Conservation (phyloP, 1,139 yeast species). For the Saccharomycopsis hybrid region DNA sequence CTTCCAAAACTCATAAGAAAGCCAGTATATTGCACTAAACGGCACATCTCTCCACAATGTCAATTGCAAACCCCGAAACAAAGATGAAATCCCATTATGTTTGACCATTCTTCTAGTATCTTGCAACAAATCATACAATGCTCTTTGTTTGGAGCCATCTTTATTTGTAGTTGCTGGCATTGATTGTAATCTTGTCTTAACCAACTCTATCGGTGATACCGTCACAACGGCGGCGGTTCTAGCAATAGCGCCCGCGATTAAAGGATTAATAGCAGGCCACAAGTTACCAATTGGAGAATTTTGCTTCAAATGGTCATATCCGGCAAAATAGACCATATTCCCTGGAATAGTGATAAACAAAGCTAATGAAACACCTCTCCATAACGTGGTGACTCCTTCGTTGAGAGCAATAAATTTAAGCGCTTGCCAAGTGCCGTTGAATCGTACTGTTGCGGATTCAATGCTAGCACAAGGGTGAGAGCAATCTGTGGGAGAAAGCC, state of each 20-base stretch:
- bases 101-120: conserved; percentile 54
- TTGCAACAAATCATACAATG: conserved; percentile 36
- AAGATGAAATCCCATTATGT: conserved; percentile 51
- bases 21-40: conserved; percentile 93
- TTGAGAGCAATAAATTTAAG: conserved; percentile 53
- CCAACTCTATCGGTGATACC: conserved; percentile 80
- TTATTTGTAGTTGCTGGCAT: too few relatives aligned
- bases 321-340: conserved; percentile 88
- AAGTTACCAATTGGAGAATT: conserved; percentile 26
- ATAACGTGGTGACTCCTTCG: conserved; percentile 74
- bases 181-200: conserved; percentile 85
- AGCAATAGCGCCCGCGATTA: conserved; percentile 82
- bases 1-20: conserved; percentile 57
- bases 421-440: conserved; percentile 66
- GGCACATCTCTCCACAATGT: conserved; percentile 98
- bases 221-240: conserved; percentile 77
- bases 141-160: not conserved
- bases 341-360: conserved; percentile 89
- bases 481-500: conserved; percentile 17
- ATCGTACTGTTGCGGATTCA: conserved; percentile 31
- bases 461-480: conserved; percentile 31
- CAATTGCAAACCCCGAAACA: conserved; percentile 79
- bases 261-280: conserved; percentile 52
- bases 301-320: conserved; percentile 83
- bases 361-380: conserved; percentile 86